phyloP scores from a whole-genome alignment of 2,329 filamentous ascomycete species.

The Aspergillus pseudoviridinutans region DNA sequence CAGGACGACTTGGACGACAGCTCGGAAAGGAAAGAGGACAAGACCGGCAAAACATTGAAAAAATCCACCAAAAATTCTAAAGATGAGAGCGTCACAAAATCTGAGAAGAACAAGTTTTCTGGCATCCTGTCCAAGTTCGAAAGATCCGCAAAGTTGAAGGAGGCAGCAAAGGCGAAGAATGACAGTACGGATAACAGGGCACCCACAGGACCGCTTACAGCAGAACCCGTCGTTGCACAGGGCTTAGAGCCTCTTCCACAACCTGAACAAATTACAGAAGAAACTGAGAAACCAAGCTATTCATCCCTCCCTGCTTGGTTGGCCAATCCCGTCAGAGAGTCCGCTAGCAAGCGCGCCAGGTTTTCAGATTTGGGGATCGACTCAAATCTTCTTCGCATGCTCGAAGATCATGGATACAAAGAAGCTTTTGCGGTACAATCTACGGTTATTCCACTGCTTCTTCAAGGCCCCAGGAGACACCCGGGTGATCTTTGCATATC shows the following conservation, averaged over 20 bases:
- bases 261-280: slow-evolving; percentile 54
- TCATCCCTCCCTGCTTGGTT: slow-evolving; percentile 80
- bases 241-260: slow-evolving; percentile 80
- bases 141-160: slow-evolving; percentile 26
- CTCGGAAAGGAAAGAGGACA: slow-evolving; percentile 14
- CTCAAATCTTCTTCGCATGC: slow-evolving; percentile 54
- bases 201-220: slow-evolving; percentile 8
- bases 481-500: slow-evolving; percentile 82
- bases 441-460: slow-evolving; percentile 72
- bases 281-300: slow-evolving; percentile 61
- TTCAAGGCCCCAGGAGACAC: slow-evolving; percentile 59
- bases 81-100: slow-evolving; percentile 16
- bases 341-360: slow-evolving; percentile 54
- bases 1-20: slow-evolving; percentile 5
- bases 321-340: slow-evolving; percentile 66
- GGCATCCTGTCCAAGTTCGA: slow-evolving; percentile 39
- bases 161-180: slow-evolving; percentile 9
- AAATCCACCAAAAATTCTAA: slow-evolving; percentile 14
- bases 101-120: slow-evolving; percentile 30
- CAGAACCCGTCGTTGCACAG: slow-evolving; percentile 32
- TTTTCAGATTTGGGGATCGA: slow-evolving; percentile 65
- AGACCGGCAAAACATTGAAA: slow-evolving; percentile 4
- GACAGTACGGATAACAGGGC: slow-evolving; percentile 10
- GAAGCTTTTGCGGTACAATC: slow-evolving; percentile 77
- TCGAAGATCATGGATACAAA: slow-evolving; percentile 66